These are phyloP conservation scores for Ophiostoma novo-ulmi DNA, from an alignment of 2,329 filamentous ascomycete species.

Conservation along the genomic window DNA sequence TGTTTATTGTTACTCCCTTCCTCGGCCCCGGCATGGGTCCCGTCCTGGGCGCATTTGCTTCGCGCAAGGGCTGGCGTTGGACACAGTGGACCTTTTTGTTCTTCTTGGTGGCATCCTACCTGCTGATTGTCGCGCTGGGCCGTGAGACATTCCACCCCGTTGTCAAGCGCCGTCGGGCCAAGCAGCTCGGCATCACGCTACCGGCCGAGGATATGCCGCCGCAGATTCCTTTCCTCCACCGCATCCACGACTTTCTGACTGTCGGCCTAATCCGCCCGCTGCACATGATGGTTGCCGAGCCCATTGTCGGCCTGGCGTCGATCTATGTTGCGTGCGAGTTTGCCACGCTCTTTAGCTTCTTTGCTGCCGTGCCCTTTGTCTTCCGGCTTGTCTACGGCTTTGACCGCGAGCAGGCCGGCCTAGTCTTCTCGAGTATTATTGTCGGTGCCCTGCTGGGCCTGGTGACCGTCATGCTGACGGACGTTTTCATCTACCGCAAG, in stretches of 20 bases:
- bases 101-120: slow-evolving; percentile 38
- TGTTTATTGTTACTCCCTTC: slow-evolving; percentile 50
- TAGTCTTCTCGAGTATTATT: slow-evolving; percentile 44
- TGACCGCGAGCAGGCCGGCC: slow-evolving; percentile 38
- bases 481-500: slow-evolving; percentile 39
- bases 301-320: slow-evolving; percentile 54
- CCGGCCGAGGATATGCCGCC: slow-evolving; percentile 23
- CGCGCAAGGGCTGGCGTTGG: slow-evolving; percentile 49
- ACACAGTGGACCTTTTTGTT: slow-evolving; percentile 49
- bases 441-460: slow-evolving; percentile 44
- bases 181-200: slow-evolving; percentile 34
- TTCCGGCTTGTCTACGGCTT: slow-evolving; percentile 45
- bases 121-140: slow-evolving; percentile 39
- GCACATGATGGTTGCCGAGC: slow-evolving; percentile 57
- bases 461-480: slow-evolving; percentile 39
- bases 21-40: slow-evolving; percentile 49
- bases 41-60: slow-evolving; percentile 46
- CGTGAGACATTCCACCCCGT: slow-evolving; percentile 55
- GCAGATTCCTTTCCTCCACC: slow-evolving; percentile 29
- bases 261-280: slow-evolving; percentile 47
- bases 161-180: slow-evolving; percentile 38
- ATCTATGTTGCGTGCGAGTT: slow-evolving; percentile 49
- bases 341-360: slow-evolving; percentile 50
- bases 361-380: slow-evolving; percentile 47
- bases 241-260: slow-evolving; percentile 37